Percentiles rank a stretch among this genome's conserved stretches.
Evolutionary conservation across 768 basidiomycete genomes (phyloP).

Genomic region (Calocera cornea): DNA sequence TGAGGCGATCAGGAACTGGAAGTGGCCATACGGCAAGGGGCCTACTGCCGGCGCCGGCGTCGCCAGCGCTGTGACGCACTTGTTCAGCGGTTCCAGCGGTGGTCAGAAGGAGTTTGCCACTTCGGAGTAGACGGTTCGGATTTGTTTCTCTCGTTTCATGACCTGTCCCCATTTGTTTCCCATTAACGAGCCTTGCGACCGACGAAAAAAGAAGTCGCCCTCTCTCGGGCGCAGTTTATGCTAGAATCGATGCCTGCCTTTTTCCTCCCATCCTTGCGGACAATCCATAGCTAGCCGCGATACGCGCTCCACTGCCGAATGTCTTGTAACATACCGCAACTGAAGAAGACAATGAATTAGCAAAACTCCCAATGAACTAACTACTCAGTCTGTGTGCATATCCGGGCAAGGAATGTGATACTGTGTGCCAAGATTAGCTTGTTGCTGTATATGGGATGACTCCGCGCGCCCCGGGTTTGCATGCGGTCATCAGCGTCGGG

Average conservation of each 20-base stretch:
- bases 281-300: background rate
- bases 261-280: background rate
- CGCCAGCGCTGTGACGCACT: slow-evolving; percentile 8
- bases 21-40: slow-evolving; percentile 14
- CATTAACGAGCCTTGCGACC: background rate
- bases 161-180: background rate
- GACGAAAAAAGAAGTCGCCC: background rate
- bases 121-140: slow-evolving; percentile 6
- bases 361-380: background rate
- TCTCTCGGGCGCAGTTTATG: background rate
- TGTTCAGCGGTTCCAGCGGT: slow-evolving; percentile 4
- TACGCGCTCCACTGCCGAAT: background rate
- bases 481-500: background rate
- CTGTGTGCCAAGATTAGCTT: too few species aligned
- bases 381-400: background rate
- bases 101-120: slow-evolving; percentile 10
- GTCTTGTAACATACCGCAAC: background rate
- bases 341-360: background rate
- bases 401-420: too few species aligned
- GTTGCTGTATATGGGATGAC: too few species aligned
- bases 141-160: background rate
- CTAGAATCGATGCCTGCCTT: background rate
- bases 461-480: background rate
- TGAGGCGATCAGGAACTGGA: slow-evolving; percentile 16
- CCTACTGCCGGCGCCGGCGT: slow-evolving; percentile 11